Evolutionary conservation across 768 basidiomycete genomes (phyloP).

Genomic region (Rhizopogon vesiculosus): DNA sequence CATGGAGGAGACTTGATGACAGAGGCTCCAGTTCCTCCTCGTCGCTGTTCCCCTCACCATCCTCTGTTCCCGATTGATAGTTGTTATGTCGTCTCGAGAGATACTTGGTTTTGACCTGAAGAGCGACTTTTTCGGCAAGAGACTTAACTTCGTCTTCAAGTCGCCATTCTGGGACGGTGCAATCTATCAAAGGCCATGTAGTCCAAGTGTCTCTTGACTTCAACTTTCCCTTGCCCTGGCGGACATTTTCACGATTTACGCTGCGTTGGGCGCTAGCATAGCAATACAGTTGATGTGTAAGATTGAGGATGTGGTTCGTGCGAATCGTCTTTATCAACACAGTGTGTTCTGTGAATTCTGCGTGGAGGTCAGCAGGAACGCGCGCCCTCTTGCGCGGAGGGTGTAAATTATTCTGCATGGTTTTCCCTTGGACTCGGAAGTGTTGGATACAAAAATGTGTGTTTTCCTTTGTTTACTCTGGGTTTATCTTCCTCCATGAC

Average conservation of each 20-base stretch:
- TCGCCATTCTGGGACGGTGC: constrained; percentile 63
- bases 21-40: constrained; percentile 28
- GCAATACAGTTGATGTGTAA: constrained; percentile 45
- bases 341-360: constrained; percentile 64
- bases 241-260: constrained; percentile 17
- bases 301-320: constrained; percentile 51
- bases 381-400: constrained; percentile 29
- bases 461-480: neutral
- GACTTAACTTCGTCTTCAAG: constrained; percentile 63
- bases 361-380: constrained; percentile 53
- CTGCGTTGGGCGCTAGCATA: constrained; percentile 9
- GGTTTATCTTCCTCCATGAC: neutral
- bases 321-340: constrained; percentile 63
- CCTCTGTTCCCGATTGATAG: constrained; percentile 10
- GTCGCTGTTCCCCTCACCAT: constrained; percentile 18
- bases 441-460: neutral
- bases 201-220: constrained; percentile 53
- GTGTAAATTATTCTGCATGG: neutral
- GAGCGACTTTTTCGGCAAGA: constrained; percentile 37
- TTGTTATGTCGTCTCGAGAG: neutral
- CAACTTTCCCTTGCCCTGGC: constrained; percentile 18
- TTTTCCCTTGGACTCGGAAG: neutral
- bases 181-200: constrained; percentile 72
- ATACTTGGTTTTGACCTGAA: constrained; percentile 4
- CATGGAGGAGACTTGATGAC: constrained; percentile 21